Evolutionary conservation across 257 asterid species (phyloP).

Genomic region (Catharanthus roseus): DNA sequence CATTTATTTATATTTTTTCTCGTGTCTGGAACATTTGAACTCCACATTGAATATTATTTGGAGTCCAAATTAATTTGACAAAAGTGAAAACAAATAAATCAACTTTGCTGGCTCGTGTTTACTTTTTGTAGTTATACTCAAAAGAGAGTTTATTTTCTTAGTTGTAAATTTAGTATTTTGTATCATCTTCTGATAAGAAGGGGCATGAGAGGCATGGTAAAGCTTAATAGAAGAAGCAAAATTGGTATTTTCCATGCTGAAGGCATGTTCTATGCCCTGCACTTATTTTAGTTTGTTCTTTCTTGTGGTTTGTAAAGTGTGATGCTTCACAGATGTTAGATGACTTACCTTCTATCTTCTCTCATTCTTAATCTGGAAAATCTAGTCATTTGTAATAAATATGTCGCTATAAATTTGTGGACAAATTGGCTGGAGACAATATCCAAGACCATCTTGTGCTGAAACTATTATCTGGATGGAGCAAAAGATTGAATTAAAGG

Average conservation of each 20-base stretch:
- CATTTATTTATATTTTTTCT: not conserved
- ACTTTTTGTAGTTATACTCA: too few relatives aligned
- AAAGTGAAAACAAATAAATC: not conserved
- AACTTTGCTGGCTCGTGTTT: too few relatives aligned
- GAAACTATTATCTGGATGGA: constrained; percentile 22
- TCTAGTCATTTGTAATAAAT: not conserved
- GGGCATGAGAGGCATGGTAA: not conserved
- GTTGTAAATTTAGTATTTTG: too few relatives aligned
- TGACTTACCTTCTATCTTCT: constrained; percentile 30
- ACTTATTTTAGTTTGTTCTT: not conserved
- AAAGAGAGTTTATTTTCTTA: too few relatives aligned
- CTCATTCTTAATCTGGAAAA: not conserved
- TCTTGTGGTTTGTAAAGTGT: constrained; percentile 2
- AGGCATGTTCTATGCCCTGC: not conserved
- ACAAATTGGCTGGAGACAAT: not conserved
- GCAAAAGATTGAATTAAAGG: constrained; percentile 21
- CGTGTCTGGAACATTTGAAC: not conserved
- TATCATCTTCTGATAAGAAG: not conserved
- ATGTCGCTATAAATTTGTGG: constrained; percentile 7
- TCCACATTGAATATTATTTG: not conserved
- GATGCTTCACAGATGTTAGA: constrained; percentile 28
- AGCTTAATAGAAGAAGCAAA: not conserved
- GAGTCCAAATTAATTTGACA: not conserved
- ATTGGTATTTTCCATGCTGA: not conserved
- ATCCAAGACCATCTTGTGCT: not conserved